Percentiles rank a stretch among this genome's conserved stretches.
phyloP scores from a whole-genome alignment of 2,329 filamentous ascomycete genomes.

The Talaromyces amestolkiae region DNA sequence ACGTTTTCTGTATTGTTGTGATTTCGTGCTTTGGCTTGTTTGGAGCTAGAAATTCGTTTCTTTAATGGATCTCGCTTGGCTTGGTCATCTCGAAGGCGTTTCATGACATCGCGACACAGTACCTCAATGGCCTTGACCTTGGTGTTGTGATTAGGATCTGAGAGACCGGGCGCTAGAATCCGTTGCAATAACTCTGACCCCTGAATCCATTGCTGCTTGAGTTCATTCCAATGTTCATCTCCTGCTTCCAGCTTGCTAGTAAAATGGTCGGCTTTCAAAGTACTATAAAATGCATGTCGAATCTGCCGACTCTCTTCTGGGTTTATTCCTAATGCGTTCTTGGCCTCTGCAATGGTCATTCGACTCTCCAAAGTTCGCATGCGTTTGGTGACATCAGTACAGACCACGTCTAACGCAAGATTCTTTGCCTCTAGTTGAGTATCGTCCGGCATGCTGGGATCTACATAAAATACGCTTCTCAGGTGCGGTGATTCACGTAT shows the following conservation, averaged over 20 bases:
- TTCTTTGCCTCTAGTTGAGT: constrained; percentile 61
- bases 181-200: constrained; percentile 55
- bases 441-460: constrained; percentile 51
- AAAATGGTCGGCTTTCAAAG: constrained; percentile 64
- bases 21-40: constrained; percentile 23
- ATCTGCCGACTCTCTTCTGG: constrained; percentile 65
- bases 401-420: constrained; percentile 74
- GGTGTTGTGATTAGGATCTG: constrained; percentile 53
- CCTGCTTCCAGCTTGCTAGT: constrained; percentile 72
- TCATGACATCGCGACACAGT: constrained; percentile 73
- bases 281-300: constrained; percentile 64
- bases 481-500: constrained; percentile 65
- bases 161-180: constrained; percentile 52
- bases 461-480: constrained; percentile 58
- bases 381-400: constrained; percentile 76
- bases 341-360: constrained; percentile 73
- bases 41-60: constrained; percentile 32
- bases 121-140: constrained; percentile 68
- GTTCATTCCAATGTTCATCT: constrained; percentile 65
- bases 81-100: constrained; percentile 68
- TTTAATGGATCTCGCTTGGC: constrained; percentile 54
- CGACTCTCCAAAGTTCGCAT: constrained; percentile 64
- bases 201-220: constrained; percentile 68
- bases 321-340: constrained; percentile 67
- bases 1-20: constrained; percentile 24